Conservation (phyloP, 805 yeast genomes). For the Pichia rugopelliculosa region DNA sequence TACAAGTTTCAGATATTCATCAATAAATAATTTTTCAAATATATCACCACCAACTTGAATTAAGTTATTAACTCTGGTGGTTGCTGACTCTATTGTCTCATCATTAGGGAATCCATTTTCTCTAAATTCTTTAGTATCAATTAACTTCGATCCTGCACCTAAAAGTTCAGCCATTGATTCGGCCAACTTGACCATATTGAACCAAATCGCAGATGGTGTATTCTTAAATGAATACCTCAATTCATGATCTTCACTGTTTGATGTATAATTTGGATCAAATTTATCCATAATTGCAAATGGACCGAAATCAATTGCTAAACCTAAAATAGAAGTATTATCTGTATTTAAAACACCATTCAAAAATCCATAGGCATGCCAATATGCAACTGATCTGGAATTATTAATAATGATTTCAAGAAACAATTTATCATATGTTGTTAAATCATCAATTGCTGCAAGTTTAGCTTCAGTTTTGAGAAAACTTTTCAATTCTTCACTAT, state of each 20-base stretch:
- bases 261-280: conserved; percentile 74
- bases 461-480: conserved; percentile 28
- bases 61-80: conserved; percentile 54
- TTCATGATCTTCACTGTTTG: conserved; percentile 79
- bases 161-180: conserved; percentile 76
- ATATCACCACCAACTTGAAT: conserved; percentile 59
- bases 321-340: conserved; percentile 86
- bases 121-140: conserved; percentile 37
- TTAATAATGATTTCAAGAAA: conserved; percentile 63
- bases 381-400: conserved; percentile 72
- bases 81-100: conserved; percentile 44
- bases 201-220: conserved; percentile 84
- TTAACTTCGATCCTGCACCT: conserved; percentile 56
- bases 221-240: conserved; percentile 73
- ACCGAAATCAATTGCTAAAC: conserved; percentile 87
- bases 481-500: conserved; percentile 20
- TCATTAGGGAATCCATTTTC: conserved; percentile 34
- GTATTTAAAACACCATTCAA: conserved; percentile 92
- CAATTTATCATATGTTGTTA: conserved; percentile 61
- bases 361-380: conserved; percentile 89
- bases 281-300: conserved; percentile 89
- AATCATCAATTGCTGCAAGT: conserved; percentile 23
- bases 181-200: conserved; percentile 82
- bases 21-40: conserved; percentile 56
- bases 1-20: conserved; percentile 49